These are phyloP conservation scores for Lathyrus oleraceus DNA, from an alignment of 306 rosid species.

Conservation along the genomic window DNA sequence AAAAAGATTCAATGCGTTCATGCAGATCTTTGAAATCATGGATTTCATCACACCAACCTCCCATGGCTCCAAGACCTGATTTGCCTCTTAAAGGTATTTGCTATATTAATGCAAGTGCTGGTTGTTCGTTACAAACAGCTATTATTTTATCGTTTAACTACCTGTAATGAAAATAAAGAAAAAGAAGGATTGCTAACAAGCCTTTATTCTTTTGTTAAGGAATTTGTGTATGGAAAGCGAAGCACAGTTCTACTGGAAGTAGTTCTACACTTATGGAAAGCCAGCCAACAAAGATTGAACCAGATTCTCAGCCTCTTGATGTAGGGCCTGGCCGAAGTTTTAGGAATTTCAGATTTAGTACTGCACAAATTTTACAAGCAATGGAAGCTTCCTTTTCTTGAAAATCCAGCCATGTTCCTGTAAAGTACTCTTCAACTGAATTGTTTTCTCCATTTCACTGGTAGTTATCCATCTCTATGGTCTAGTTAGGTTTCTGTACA, in stretches of 20 bases:
- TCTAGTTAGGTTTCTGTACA: slow-evolving; percentile 38
- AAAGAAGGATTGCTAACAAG: slow-evolving; percentile 29
- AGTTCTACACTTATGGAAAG: slow-evolving; percentile 48
- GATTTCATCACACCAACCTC: slow-evolving; percentile 65
- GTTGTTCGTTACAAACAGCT: slow-evolving; percentile 5
- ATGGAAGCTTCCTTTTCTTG: slow-evolving; percentile 72
- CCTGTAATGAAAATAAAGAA: background rate
- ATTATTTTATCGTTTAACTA: slow-evolving; percentile 7
- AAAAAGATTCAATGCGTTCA: slow-evolving; percentile 35
- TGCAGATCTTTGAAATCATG: slow-evolving; percentile 79
- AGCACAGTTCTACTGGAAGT: slow-evolving; percentile 63
- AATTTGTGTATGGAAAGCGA: slow-evolving; percentile 79
- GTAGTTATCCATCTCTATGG: slow-evolving; percentile 25
- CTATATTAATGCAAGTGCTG: background rate
- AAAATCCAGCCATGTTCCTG: slow-evolving; percentile 37
- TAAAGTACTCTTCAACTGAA: slow-evolving; percentile 42
- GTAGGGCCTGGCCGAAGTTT: slow-evolving; percentile 68
- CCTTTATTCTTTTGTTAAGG: slow-evolving; percentile 49
- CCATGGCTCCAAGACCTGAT: slow-evolving; percentile 64
- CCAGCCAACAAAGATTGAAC: slow-evolving; percentile 61
- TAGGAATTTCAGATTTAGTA: slow-evolving; percentile 74
- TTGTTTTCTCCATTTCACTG: slow-evolving; percentile 30
- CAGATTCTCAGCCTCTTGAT: slow-evolving; percentile 46
- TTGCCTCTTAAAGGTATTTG: slow-evolving; percentile 70
- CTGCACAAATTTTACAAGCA: slow-evolving; percentile 62